Conservation (phyloP, 345 rosid genomes). For the Murraya koenigii region DNA sequence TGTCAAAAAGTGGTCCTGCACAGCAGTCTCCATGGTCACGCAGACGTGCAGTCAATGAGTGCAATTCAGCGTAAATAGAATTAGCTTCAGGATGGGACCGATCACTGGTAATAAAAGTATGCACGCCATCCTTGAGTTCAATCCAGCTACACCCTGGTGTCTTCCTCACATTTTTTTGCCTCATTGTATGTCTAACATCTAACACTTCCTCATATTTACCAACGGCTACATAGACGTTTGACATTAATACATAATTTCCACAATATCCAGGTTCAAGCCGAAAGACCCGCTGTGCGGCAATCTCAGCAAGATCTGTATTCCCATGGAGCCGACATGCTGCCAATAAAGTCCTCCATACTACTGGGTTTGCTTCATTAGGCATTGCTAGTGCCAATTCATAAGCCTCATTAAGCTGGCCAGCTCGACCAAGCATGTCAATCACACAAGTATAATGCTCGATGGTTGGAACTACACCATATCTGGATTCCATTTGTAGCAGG, state of each 20-base stretch:
- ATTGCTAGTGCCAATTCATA: slow-evolving; percentile 41
- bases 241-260: slow-evolving; percentile 47
- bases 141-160: slow-evolving; percentile 52
- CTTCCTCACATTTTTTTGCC: slow-evolving; percentile 42
- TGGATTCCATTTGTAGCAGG: slow-evolving; percentile 40
- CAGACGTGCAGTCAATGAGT: slow-evolving; percentile 32
- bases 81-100: slow-evolving; percentile 33
- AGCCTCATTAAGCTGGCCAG: slow-evolving; percentile 59
- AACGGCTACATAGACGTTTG: slow-evolving; percentile 42
- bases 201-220: slow-evolving; percentile 41
- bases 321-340: slow-evolving; percentile 47
- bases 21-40: slow-evolving; percentile 19
- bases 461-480: slow-evolving; percentile 44
- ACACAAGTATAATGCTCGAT: slow-evolving; percentile 64
- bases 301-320: slow-evolving; percentile 34
- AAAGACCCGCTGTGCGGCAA: slow-evolving; percentile 33
- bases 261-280: slow-evolving; percentile 46
- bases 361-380: slow-evolving; percentile 39
- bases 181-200: slow-evolving; percentile 45
- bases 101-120: slow-evolving; percentile 36
- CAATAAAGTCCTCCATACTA: slow-evolving; percentile 64
- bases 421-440: slow-evolving; percentile 73
- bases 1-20: too few relatives aligned
- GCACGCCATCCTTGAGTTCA: slow-evolving; percentile 33
- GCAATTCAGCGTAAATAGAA: slow-evolving; percentile 29